Base-by-base conservation (phyloP, 2,329 filamentous ascomycete genomes). In the Bertia moriformis region DNA sequence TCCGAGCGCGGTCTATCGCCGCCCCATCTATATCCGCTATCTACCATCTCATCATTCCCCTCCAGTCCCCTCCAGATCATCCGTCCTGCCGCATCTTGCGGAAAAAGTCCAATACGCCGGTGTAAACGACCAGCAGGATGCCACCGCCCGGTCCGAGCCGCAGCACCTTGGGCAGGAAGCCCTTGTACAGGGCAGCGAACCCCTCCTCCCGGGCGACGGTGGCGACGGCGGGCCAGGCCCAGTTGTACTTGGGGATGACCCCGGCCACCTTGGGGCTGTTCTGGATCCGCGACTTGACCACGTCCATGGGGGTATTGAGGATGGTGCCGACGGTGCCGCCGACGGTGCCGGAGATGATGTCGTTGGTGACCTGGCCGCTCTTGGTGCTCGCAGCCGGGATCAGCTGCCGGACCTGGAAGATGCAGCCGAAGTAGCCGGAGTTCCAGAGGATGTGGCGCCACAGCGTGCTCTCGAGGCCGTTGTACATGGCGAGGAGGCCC, bases 241-340 rank as follows among this genome's bases (percentile, higher is more conserved):
- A 98, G 73, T 95, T 95, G 68, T 98, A 98, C 72, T 98, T 98
- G 55, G 84, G 84, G 15, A 77, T 63, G 40, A 73, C 68, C 4
- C 91, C 91, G n/a, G 82, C 59, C 27, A 93, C 66, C 68, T 83
- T 89, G 48, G 83, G 71, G 40, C 76, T 86, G 65, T 98, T 98
- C 63, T 98, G 91, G 49, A 98, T 98, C 46, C 91, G 81, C 48
- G 84, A 93, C 74, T 98, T 98, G 65, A 96, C 88, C 14, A 96
- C 89, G 54, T 96, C 88, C 76, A 94, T 79, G 41, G 88, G 87
- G 2, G 89, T 96, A 69, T 98, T 98, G 46, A 96, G 57, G 30
- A 95, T 72, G 2, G 89, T 96, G 58, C 91, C 89, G 39, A 81
- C 68, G 4, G 88, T 96, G 44, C 91, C 91, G 62, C 91, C 91